Percentiles rank a stretch among this genome's conserved stretches.
phyloP scores from a whole-genome alignment of 2,329 filamentous ascomycete species.

The Fusarium mundagurra region DNA sequence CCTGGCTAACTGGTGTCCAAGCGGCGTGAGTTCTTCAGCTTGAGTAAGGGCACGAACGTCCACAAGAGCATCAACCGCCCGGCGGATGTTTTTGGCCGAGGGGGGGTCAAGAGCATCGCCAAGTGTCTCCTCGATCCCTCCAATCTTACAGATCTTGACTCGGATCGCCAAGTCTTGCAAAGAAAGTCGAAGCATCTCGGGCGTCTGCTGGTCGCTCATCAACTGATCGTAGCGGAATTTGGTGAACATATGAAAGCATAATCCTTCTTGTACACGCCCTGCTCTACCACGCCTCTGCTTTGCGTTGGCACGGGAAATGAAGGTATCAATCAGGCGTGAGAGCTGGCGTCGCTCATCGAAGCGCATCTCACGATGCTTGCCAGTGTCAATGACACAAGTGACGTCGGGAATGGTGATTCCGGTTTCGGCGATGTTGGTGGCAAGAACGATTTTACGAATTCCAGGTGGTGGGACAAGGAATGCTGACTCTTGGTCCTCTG shows the following conservation, averaged over 20 bases:
- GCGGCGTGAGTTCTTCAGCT: constrained; percentile 83
- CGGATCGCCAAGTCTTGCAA: constrained; percentile 94
- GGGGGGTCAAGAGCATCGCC: constrained; percentile 90
- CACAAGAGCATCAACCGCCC: constrained; percentile 90
- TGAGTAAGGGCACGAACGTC: constrained; percentile 90
- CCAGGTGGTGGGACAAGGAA: constrained; percentile 87
- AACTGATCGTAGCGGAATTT: constrained; percentile 85
- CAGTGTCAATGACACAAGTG: constrained; percentile 95
- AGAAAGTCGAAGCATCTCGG: constrained; percentile 93
- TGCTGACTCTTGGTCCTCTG: constrained; percentile 93
- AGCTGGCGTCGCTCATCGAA: constrained; percentile 94
- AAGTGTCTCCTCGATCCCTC: constrained; percentile 90
- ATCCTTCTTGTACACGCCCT: constrained; percentile 91
- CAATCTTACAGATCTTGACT: constrained; percentile 97
- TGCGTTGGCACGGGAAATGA: constrained; percentile 94
- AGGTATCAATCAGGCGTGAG: constrained; percentile 90
- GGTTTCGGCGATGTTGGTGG: constrained; percentile 98
- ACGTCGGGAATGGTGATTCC: constrained; percentile 99
- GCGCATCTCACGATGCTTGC: constrained; percentile 97
- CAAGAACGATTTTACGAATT: constrained; percentile 90
- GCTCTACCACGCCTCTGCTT: constrained; percentile 94
- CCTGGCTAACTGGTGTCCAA: constrained; percentile 87
- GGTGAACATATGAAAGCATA: constrained; percentile 97
- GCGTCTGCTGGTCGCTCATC: constrained; percentile 93
- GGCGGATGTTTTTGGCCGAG: constrained; percentile 88